Evolutionary conservation across 2,329 filamentous ascomycete genomes (phyloP).

Genomic region (Epichloe uncinata): DNA sequence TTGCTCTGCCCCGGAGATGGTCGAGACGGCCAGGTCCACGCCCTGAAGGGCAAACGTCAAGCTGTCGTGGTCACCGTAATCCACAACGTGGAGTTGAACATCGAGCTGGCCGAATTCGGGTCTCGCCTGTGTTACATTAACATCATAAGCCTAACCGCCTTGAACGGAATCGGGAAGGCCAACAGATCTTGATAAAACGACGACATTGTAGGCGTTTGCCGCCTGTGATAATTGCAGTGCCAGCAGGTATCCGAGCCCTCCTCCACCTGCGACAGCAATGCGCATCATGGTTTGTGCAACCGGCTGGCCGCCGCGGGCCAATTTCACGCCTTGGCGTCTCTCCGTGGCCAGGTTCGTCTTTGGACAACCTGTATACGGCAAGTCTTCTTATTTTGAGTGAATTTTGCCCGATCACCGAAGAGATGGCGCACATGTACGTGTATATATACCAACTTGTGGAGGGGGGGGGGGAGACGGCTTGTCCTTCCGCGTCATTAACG

Average conservation of each 20-base stretch:
- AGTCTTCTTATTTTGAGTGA: not conserved
- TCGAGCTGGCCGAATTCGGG: constrained; percentile 39
- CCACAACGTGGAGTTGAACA: constrained; percentile 55
- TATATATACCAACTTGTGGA: constrained; percentile 7
- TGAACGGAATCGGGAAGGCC: constrained; percentile 5
- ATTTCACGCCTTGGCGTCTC: constrained; percentile 3
- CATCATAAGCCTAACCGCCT: not conserved
- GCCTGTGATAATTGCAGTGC: constrained; percentile 42
- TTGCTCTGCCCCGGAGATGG: constrained; percentile 52
- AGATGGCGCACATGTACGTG: constrained; percentile 4
- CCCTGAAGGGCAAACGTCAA: constrained; percentile 56
- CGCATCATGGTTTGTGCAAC: constrained; percentile 27
- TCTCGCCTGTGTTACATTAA: constrained; percentile 30
- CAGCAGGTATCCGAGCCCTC: constrained; percentile 31
- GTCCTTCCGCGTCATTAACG: constrained; percentile 13
- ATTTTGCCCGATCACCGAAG: constrained; percentile 1
- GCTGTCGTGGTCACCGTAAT: constrained; percentile 46
- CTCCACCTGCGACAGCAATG: constrained; percentile 34
- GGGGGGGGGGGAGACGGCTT: constrained; percentile 1
- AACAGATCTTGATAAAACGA: constrained; percentile 51
- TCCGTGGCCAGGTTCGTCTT: constrained; percentile 1
- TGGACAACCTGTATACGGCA: constrained; percentile 2
- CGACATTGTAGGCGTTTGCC: constrained; percentile 48
- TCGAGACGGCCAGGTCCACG: constrained; percentile 63
- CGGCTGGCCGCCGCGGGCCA: constrained; percentile 8